Percentiles rank a stretch among this genome's conserved stretches.
Conservation (phyloP, 2,329 filamentous ascomycete genomes). For the Cladosporium sp. region DNA sequence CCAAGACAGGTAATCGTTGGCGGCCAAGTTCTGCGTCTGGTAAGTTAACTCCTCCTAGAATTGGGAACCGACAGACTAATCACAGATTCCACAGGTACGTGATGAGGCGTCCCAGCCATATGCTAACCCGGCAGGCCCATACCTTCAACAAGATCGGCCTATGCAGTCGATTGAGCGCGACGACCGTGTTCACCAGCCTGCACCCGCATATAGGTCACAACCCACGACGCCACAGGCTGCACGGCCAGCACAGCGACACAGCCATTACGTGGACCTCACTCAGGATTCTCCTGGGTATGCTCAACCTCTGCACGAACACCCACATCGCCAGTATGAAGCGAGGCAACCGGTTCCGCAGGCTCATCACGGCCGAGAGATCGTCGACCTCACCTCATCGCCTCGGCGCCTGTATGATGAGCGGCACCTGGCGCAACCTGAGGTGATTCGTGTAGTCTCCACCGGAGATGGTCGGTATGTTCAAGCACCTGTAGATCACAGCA, state of each 20-base stretch:
- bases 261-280: background rate
- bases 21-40: background rate
- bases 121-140: background rate
- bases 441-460: background rate
- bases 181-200: slow-evolving; percentile 9
- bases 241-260: background rate
- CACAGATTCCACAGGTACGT: background rate
- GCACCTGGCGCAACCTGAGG: background rate
- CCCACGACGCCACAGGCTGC: background rate
- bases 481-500: background rate
- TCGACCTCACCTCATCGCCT: slow-evolving; percentile 11
- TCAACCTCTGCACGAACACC: background rate
- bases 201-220: background rate
- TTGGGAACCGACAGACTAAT: background rate
- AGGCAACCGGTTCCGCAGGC: background rate
- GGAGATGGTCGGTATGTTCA: background rate
- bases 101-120: background rate
- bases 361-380: background rate
- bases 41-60: background rate
- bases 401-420: background rate
- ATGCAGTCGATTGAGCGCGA: slow-evolving; percentile 23
- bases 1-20: background rate
- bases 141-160: slow-evolving; percentile 17
- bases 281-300: background rate
- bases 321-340: background rate